Evolutionary conservation across 176 grass and related monocot species (phyloP), one percentile per base, ranked within the genome.

Genomic region (Bromus sterilis): DNA sequence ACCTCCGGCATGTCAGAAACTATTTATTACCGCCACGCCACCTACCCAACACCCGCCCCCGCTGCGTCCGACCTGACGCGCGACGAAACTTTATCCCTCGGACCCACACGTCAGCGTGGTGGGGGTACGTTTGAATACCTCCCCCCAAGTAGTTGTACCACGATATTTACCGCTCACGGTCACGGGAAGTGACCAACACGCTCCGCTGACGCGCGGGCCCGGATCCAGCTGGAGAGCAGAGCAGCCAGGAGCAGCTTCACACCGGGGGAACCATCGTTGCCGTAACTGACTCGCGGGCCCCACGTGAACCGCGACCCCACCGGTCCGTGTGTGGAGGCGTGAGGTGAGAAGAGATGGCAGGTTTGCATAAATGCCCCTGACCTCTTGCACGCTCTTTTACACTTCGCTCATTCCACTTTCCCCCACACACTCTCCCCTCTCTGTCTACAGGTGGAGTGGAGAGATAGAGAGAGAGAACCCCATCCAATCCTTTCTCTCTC

Each of bases 281-380:
- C 1, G 0, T 48, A 1, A 18, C 41, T 32, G 70, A 73, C 42
- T 2, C 20, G 29, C 2, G 9, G 26, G 70, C 1, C 67, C 42
- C 16, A 1, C 0, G 0, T 1, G 0, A 0, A 1, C 0, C 4
- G 0, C 28, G 42, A 9, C 42, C 42, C 70, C 20, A 20, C 48
- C 16, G 2, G 42, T 31, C 70, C 46, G 70, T 32, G 23, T 4
- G 11, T 0, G 9, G 2, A 8, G n/a, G 6, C 3, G 6, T n/a
- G n/a, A n/a, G n/a, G n/a, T n/a, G n/a, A n/a, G n/a, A 4, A 11
- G 55, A n/a, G 20, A 24, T 56, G 13, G 36, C 36, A 26, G 8
- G 0, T 37, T 3, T 8, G 37, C 39, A 70, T 39, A 70, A 70
- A 39, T 70, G 42, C 36, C 36, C 36, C 21, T 41, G n/a, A 4